Conservation (phyloP, 192 early-diverging fungal genomes). For the Backusella tuberculispora region DNA sequence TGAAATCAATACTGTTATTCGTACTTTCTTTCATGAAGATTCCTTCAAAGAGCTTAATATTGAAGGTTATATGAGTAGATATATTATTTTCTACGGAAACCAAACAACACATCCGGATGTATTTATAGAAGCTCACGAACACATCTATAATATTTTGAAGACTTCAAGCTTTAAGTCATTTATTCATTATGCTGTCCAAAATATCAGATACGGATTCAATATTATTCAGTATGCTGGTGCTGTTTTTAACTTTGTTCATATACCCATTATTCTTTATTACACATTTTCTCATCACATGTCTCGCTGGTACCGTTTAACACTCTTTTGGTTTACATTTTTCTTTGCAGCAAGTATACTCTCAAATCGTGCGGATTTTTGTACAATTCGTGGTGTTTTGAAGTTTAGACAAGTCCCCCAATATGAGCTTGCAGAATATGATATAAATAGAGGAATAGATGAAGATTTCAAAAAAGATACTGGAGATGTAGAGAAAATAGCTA, state of each 20-base stretch:
- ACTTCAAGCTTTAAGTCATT: slow-evolving; percentile 28
- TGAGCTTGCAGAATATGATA: slow-evolving; percentile 23
- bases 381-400: slow-evolving; percentile 10
- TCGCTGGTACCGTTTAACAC: slow-evolving; percentile 22
- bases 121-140: slow-evolving; percentile 21
- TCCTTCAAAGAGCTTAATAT: slow-evolving; percentile 38
- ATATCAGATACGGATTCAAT: slow-evolving; percentile 30
- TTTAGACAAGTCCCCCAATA: slow-evolving; percentile 28
- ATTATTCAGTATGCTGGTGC: slow-evolving; percentile 27
- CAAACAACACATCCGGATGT: slow-evolving; percentile 32
- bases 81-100: slow-evolving; percentile 14
- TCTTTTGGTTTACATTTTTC: slow-evolving; percentile 25
- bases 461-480: background rate
- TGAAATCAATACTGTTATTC: slow-evolving; percentile 32
- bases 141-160: slow-evolving; percentile 20
- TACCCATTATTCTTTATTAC: slow-evolving; percentile 17
- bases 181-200: slow-evolving; percentile 31
- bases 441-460: background rate
- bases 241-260: slow-evolving; percentile 24
- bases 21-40: slow-evolving; percentile 31
- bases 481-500: slow-evolving; percentile 2
- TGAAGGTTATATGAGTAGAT: slow-evolving; percentile 6
- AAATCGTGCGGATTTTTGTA: slow-evolving; percentile 29
- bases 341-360: slow-evolving; percentile 22
- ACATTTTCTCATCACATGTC: slow-evolving; percentile 23